Evolutionary conservation across 176 grass and related monocot species (phyloP).

Genomic region (Zoysia japonica): DNA sequence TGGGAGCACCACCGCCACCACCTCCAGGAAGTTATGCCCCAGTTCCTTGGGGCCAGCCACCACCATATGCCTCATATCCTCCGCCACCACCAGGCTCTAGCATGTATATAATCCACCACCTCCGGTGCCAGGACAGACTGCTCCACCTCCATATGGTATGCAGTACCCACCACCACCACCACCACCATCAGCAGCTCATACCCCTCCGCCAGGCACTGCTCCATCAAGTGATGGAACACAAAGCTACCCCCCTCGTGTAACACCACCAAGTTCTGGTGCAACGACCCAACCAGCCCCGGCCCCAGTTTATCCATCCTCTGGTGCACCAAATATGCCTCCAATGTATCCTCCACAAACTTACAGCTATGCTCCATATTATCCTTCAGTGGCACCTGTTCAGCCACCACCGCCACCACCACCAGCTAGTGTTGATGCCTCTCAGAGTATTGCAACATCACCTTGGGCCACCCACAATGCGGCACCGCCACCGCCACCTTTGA

Average conservation of each 20-base stretch:
- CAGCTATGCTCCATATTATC: slow-evolving; percentile 75
- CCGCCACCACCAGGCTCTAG: slow-evolving; percentile 71
- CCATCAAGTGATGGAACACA: slow-evolving; percentile 51
- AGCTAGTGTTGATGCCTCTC: slow-evolving; percentile 58
- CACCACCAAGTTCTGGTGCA: slow-evolving; percentile 48
- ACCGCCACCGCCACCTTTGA: slow-evolving; percentile 36
- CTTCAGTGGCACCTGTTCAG: slow-evolving; percentile 33
- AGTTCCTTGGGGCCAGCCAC: slow-evolving; percentile 73
- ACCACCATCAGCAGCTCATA: slow-evolving; percentile 42
- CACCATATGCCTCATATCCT: slow-evolving; percentile 70
- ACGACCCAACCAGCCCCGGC: slow-evolving; percentile 49
- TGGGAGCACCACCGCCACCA: slow-evolving; percentile 62
- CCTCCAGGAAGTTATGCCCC: slow-evolving; percentile 79
- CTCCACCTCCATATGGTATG: slow-evolving; percentile 52
- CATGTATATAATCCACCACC: slow-evolving; percentile 53
- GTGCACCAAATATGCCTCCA: slow-evolving; percentile 43
- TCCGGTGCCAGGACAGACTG: slow-evolving; percentile 53
- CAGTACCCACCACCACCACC: slow-evolving; percentile 48
- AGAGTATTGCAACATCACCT: slow-evolving; percentile 70
- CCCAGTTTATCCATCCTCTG: slow-evolving; percentile 59
- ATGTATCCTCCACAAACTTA: slow-evolving; percentile 59
- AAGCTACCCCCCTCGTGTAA: slow-evolving; percentile 62
- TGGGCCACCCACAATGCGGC: slow-evolving; percentile 60
- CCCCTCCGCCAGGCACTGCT: slow-evolving; percentile 70
- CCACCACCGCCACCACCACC: slow-evolving; percentile 55